Conservation (phyloP, 1,284 basidiomycete species). For the Lignosus rhinocerotis region DNA sequence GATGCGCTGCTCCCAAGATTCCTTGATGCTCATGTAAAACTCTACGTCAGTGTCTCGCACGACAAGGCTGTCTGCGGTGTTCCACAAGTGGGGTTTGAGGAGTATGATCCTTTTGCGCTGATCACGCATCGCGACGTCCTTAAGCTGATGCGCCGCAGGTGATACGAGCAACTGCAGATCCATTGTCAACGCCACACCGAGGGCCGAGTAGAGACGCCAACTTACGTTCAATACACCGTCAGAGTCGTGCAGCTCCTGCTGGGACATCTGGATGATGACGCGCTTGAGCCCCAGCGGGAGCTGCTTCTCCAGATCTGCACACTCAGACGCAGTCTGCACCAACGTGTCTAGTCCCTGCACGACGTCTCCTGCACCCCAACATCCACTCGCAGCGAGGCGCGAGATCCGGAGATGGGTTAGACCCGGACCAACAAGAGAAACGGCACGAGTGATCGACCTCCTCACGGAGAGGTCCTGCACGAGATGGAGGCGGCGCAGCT, state of each 20-base stretch:
- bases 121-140: conserved; percentile 2
- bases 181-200: background rate
- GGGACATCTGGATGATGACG: conserved; percentile 7
- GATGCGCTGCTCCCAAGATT: background rate
- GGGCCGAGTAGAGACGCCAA: background rate
- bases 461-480: background rate
- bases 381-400: background rate
- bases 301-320: background rate
- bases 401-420: conserved; percentile 14
- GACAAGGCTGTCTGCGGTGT: background rate
- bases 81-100: background rate
- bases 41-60: background rate
- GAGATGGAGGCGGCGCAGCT: conserved; percentile 7
- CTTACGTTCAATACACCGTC: background rate
- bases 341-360: conserved; percentile 3
- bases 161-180: background rate
- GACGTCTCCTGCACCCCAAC: background rate
- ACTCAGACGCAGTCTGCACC: background rate
- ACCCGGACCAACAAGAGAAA: background rate
- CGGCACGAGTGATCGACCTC: background rate
- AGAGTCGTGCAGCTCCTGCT: background rate
- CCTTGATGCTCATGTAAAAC: conserved; percentile 4
- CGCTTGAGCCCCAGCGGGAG: conserved; percentile 2
- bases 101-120: background rate
- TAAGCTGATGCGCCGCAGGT: background rate